A percentile compares a stretch with the other conserved stretches of the same genome.
phyloP scores from a whole-genome alignment of 2,329 filamentous ascomycete genomes.

The Neodidymelliopsis sp. region DNA sequence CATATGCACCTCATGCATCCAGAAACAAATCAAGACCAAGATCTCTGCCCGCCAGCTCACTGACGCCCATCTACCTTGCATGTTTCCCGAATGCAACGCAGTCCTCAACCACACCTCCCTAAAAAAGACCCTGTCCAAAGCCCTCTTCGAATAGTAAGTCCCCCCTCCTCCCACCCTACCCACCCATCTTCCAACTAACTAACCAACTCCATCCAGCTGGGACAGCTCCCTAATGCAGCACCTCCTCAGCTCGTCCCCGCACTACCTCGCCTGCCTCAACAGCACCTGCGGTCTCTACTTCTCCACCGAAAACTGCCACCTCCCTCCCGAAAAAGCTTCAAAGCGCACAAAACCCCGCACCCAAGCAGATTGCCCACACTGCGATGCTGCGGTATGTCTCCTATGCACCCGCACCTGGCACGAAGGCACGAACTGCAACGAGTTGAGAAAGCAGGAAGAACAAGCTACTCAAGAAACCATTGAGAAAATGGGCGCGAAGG shows the following conservation, averaged over 20 bases:
- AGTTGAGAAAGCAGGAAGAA: conserved; percentile 28
- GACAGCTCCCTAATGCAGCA: conserved; percentile 28
- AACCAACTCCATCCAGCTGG: too few species aligned
- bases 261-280: conserved; percentile 31
- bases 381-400: conserved; percentile 26
- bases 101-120: conserved; percentile 18
- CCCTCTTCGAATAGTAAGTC: conserved; percentile 27
- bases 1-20: conserved; percentile 31
- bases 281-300: conserved; percentile 31
- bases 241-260: conserved; percentile 16
- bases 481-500: conserved; percentile 34
- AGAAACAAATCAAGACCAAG: conserved; percentile 28
- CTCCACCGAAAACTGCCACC: conserved; percentile 29
- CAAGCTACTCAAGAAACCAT: conserved; percentile 21
- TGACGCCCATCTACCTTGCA: conserved; percentile 25
- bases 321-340: too few species aligned
- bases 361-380: conserved; percentile 36
- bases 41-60: conserved; percentile 20
- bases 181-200: too few species aligned
- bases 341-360: too few species aligned
- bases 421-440: conserved; percentile 19
- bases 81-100: conserved; percentile 21
- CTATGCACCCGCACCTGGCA: conserved; percentile 35
- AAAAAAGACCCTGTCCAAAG: conserved; percentile 17
- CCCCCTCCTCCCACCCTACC: too few species aligned